Evolutionary conservation across 2,329 filamentous ascomycete species (phyloP).

Genomic region (Chaetomiaceae sp.): DNA sequence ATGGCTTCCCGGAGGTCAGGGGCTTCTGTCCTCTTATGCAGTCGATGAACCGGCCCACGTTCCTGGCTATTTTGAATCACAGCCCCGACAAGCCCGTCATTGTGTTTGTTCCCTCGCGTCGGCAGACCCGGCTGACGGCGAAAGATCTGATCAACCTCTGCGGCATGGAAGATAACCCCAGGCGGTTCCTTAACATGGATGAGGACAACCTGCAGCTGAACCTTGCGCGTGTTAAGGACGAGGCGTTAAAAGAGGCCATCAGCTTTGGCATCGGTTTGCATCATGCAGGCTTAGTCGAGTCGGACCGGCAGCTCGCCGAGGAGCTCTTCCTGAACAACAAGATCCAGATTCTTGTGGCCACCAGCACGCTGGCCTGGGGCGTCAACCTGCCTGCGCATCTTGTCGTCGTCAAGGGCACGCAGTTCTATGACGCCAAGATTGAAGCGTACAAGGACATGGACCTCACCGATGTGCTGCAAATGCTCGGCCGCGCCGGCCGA

Average conservation of each 20-base stretch:
- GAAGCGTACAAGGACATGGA: conserved; percentile 99
- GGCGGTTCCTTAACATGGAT: conserved; percentile 86
- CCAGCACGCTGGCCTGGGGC: conserved; percentile 94
- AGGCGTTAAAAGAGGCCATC: conserved; percentile 85
- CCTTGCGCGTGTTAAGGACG: conserved; percentile 85
- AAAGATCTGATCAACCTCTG: conserved; percentile 96
- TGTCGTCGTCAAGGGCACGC: conserved; percentile 95
- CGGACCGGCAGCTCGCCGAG: conserved; percentile 83
- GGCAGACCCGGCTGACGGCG: conserved; percentile 90
- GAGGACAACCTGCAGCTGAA: conserved; percentile 90
- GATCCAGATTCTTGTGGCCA: conserved; percentile 93
- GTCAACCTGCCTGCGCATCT: conserved; percentile 95
- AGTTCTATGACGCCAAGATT: conserved; percentile 96
- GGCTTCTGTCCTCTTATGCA: conserved; percentile 98
- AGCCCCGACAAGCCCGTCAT: conserved; percentile 96
- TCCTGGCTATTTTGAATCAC: conserved; percentile 92
- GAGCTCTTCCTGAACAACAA: conserved; percentile 97
- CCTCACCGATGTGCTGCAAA: conserved; percentile 92
- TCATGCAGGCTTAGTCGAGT: conserved; percentile 93
- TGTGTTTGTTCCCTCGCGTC: conserved; percentile 91
- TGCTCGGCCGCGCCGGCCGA: conserved; percentile 90
- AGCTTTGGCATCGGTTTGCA: conserved; percentile 96
- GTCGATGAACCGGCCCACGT: conserved; percentile 96
- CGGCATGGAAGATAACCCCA: conserved; percentile 96
- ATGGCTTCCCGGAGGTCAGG: conserved; percentile 90